Evolutionary conservation across 495 filamentous ascomycete genomes (phyloP), one percentile per base, ranked within the genome.

Genomic region (Aspergillus sparsus): DNA sequence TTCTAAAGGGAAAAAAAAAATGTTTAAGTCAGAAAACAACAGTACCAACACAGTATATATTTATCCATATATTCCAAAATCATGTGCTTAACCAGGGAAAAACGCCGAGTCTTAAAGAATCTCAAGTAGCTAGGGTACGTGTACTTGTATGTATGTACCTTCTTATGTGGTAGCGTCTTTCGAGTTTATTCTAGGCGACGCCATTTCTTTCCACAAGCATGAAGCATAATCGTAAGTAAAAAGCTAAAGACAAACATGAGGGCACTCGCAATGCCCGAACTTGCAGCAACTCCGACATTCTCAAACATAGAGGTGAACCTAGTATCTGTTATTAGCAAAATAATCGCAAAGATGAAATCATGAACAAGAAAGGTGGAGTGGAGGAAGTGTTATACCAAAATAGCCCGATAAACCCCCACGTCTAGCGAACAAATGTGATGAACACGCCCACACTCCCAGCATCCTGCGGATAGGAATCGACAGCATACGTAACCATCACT

Each of bases 401-500:
- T 13, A 79, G 80, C 8, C 82, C 82, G 66, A 86, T 82, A 50
- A 86, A 86, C 5, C 82, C 81, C 81, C 81, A 84, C 7, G 71
- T 78, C 13, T 76, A 77, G 5, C 82, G 65, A 13, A 85, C 72
- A 60, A 85, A 77, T 31, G 75, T 84, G 42, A 85, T 77, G 59
- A 86, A 84, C 0, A 84, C 81, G 9, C 82, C 82, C 5, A 85
- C 74, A 51, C 76, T 77, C 6, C 73, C 78, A 0, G 80, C 71
- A 35, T 82, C 77, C 42, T 78, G 68, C 2, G 70, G 80, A 64
- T 83, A 74, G 13, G 77, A 80, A 65, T 85, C 82, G 0, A 85
- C 80, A 9, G 82, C 77, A 66, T 84, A 85, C 3, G 82, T 85
- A 18, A 80, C 81, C 47, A 84, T 44, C 0, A 85, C 74, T 0